Evolutionary conservation across 768 basidiomycete species (phyloP).

Genomic region (Leucosporidium creatinivorum): DNA sequence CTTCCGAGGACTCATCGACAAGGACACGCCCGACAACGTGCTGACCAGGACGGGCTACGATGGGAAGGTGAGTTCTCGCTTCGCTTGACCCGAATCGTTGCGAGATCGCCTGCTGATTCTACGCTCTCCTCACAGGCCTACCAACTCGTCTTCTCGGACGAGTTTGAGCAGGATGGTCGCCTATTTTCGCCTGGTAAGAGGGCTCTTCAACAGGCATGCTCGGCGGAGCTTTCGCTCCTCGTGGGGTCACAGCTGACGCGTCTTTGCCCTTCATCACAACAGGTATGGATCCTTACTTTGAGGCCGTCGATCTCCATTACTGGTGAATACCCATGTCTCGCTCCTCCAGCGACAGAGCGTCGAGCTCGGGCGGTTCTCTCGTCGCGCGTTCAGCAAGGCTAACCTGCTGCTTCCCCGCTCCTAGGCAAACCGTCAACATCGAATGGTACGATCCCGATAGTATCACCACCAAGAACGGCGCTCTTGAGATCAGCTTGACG

Average conservation of each 20-base stretch:
- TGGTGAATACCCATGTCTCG: constrained; percentile 19
- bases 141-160: constrained; percentile 72
- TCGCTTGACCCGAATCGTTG: too few species aligned
- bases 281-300: too few species aligned
- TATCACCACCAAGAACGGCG: constrained; percentile 42
- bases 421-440: constrained; percentile 29
- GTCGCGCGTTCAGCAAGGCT: not conserved
- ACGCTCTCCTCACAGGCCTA: constrained; percentile 37
- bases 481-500: constrained; percentile 26
- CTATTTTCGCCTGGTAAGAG: constrained; percentile 55
- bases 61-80: constrained; percentile 48
- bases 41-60: constrained; percentile 61
- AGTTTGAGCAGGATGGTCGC: constrained; percentile 65
- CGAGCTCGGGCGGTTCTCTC: not conserved
- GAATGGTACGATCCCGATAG: constrained; percentile 43
- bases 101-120: too few species aligned
- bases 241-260: not conserved
- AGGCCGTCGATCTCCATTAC: constrained; percentile 39
- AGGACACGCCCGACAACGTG: constrained; percentile 59
- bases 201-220: not conserved
- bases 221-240: not conserved
- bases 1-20: constrained; percentile 58
- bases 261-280: not conserved
- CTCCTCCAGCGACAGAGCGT: too few species aligned
- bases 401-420: not conserved